Conservation (phyloP, 1,284 basidiomycete species). For the Coniferiporia sulphurascens region DNA sequence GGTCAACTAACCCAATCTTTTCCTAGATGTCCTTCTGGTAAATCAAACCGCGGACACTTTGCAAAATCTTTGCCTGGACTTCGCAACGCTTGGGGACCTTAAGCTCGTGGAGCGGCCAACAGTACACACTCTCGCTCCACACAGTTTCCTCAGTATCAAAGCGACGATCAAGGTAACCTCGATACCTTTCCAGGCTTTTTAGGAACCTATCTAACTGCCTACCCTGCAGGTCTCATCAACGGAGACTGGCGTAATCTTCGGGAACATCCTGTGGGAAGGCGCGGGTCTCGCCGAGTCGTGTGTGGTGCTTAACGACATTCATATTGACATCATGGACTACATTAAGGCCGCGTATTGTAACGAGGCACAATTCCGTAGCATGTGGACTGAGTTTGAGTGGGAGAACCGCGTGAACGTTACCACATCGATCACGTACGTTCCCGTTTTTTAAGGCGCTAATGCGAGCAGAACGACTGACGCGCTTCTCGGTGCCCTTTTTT, state of each 20-base stretch:
- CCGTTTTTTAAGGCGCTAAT: background rate
- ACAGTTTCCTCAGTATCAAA: slow-evolving; percentile 98
- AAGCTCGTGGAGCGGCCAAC: slow-evolving; percentile 96
- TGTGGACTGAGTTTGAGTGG: slow-evolving; percentile 99
- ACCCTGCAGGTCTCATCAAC: slow-evolving; percentile 73
- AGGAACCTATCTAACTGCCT: background rate
- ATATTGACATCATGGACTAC: slow-evolving; percentile 99
- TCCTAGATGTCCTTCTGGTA: slow-evolving; percentile 84
- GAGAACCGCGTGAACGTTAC: slow-evolving; percentile 96
- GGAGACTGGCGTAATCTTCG: slow-evolving; percentile 97
- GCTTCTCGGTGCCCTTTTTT: background rate
- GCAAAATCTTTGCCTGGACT: slow-evolving; percentile 96
- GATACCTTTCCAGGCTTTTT: background rate
- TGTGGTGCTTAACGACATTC: slow-evolving; percentile 95
- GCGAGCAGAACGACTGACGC: background rate
- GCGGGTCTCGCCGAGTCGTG: slow-evolving; percentile 81
- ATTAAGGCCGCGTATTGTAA: slow-evolving; percentile 97
- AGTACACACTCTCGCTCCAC: slow-evolving; percentile 90
- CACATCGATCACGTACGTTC: slow-evolving; percentile 67
- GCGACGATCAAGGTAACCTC: slow-evolving; percentile 87
- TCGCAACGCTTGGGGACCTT: slow-evolving; percentile 95
- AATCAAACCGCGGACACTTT: slow-evolving; percentile 95
- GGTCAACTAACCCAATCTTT: background rate
- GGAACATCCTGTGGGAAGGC: slow-evolving; percentile 97
- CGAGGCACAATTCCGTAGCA: slow-evolving; percentile 92